Evolutionary conservation across 2,329 filamentous ascomycete species (phyloP).

Genomic region (Penicillium sp.): DNA sequence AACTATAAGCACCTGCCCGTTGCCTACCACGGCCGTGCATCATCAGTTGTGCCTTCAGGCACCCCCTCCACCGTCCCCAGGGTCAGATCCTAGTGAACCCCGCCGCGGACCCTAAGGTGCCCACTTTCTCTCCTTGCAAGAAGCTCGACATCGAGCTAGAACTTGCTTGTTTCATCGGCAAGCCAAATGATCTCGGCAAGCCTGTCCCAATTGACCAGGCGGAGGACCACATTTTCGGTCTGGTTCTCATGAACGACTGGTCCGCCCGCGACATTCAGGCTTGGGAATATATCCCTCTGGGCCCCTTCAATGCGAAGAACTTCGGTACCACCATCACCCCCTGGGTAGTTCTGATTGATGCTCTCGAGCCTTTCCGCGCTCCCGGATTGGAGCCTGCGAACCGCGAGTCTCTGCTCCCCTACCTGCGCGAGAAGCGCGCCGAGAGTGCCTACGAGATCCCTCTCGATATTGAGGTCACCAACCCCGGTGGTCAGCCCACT

Average conservation of each 20-base stretch:
- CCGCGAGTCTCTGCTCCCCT: slow-evolving; percentile 56
- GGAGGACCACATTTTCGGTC: slow-evolving; percentile 70
- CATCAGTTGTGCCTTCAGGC: slow-evolving; percentile 71
- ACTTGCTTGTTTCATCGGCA: slow-evolving; percentile 71
- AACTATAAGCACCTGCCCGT: slow-evolving; percentile 82
- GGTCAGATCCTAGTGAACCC: slow-evolving; percentile 72
- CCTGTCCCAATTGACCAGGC: slow-evolving; percentile 64
- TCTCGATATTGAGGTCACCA: slow-evolving; percentile 60
- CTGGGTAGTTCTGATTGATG: slow-evolving; percentile 76
- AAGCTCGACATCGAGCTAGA: slow-evolving; percentile 79
- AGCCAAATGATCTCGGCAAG: slow-evolving; percentile 62
- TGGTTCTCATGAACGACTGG: slow-evolving; percentile 86
- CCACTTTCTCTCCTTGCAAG: slow-evolving; percentile 62
- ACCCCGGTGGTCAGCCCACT: slow-evolving; percentile 50
- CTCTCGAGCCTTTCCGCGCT: slow-evolving; percentile 65
- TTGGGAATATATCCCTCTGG: slow-evolving; percentile 81
- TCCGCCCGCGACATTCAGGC: slow-evolving; percentile 77
- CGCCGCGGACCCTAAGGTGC: slow-evolving; percentile 58
- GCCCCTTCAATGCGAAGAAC: slow-evolving; percentile 81
- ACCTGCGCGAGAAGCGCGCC: slow-evolving; percentile 60
- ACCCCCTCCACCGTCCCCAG: slow-evolving; percentile 70
- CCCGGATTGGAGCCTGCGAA: slow-evolving; percentile 54
- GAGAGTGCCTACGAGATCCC: slow-evolving; percentile 66
- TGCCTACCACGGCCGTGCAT: slow-evolving; percentile 76
- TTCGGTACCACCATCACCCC: slow-evolving; percentile 74